Base-by-base conservation (phyloP, 768 basidiomycete species). In the Pisolithus marmoratus region DNA sequence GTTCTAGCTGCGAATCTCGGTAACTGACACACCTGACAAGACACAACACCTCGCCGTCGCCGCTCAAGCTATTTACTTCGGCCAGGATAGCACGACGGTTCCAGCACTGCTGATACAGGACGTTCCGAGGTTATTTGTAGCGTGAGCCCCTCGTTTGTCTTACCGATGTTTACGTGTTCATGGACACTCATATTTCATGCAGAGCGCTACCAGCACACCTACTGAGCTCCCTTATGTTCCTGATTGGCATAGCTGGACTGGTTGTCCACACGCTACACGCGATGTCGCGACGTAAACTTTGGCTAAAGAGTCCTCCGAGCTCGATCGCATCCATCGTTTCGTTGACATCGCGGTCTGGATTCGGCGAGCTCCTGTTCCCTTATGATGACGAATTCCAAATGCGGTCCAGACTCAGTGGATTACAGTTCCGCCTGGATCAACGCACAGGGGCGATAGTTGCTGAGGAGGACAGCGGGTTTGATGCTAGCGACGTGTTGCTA, bases 371-470 rank as follows among this genome's bases (percentile, higher is more conserved):
- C 12, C 65, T 86, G n/a, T 58, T 76, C 12, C 83, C 84, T 1
- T 82, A 80, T 53, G 83, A 86, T 62, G 65, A 78, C 51, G 68
- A 73, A 38, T 41, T 50, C 24, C 67, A 68, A 4, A 67, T 86
- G 29, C 69, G 72, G 42, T 61, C 68, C 53, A 83, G 80, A 54
- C 65, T 86, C 29, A 64, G 67, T 14, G 78, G 76, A 0, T 57
- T 85, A 46, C 65, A 65, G 15, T 86, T 85, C 68, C 60, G 74
- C 38, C 56, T 85, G 42, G 84, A 86, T 60, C 66, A 60, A 50
- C 68, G 77, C 31, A 84, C 83, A 0, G 84, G 84, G 29, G 83
- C 81, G 3, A 79, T 86, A 41, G 61, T 85, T 9, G 82, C 79
- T 0, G 79, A 82, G 47, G 80, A 81, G 48, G 68, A 72, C 38